These are phyloP conservation scores for Grigorovia jiainica DNA, from an alignment of 805 yeast genomes.

Conservation along the genomic window DNA sequence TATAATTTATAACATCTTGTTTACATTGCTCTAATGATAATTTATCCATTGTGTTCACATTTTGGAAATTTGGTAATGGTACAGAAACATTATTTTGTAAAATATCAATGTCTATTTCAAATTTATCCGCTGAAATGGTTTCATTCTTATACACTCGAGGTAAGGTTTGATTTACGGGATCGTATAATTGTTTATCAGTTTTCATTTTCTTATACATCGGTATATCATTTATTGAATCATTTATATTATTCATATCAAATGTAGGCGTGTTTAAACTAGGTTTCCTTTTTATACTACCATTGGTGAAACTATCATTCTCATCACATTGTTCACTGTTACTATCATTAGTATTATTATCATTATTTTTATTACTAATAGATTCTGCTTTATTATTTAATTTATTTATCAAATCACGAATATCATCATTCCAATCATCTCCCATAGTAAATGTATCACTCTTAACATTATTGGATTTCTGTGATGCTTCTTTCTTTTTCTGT, in stretches of 20 bases:
- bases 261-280: not conserved
- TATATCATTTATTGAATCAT: slow-evolving; percentile 16
- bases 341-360: not conserved
- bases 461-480: slow-evolving; percentile 9
- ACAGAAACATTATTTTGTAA: slow-evolving; percentile 10
- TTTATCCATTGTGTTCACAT: slow-evolving; percentile 8
- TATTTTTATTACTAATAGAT: not conserved
- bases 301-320: slow-evolving; percentile 5
- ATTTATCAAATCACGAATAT: slow-evolving; percentile 12
- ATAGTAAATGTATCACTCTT: not conserved
- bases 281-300: not conserved
- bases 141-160: slow-evolving; percentile 21
- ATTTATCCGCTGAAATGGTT: slow-evolving; percentile 9
- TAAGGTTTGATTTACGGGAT: slow-evolving; percentile 22
- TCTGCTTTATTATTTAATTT: slow-evolving; percentile 6
- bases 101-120: slow-evolving; percentile 8
- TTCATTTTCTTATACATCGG: slow-evolving; percentile 7
- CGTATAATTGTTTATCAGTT: slow-evolving; percentile 13
- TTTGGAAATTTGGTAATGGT: slow-evolving; percentile 14
- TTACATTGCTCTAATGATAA: slow-evolving; percentile 11
- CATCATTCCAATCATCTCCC: slow-evolving; percentile 12
- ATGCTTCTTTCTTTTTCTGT: slow-evolving; percentile 11
- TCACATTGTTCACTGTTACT: not conserved
- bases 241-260: slow-evolving; percentile 20
- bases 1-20: slow-evolving; percentile 11